Percentiles rank a stretch among this genome's conserved stretches.
These are phyloP conservation scores for Artemisia argyi DNA, from an alignment of 129 eudicot genomes.

Conservation along the genomic window DNA sequence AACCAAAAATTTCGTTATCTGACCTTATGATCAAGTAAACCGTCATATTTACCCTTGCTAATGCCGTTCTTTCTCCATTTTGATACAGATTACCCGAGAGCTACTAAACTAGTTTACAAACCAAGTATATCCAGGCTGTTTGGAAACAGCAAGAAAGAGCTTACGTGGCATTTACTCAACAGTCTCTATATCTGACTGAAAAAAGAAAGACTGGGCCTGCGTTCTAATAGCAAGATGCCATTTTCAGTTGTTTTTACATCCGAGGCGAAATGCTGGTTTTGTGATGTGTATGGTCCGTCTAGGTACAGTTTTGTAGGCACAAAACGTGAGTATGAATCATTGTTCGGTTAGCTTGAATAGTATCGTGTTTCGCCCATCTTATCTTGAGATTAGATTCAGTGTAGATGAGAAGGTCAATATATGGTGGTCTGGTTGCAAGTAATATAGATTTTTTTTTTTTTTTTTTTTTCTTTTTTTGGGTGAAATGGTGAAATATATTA, in stretches of 20 bases:
- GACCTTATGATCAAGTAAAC: background rate
- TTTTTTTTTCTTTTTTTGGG: too few species aligned
- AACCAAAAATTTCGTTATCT: background rate
- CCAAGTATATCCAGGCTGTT: background rate
- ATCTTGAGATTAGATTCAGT: too few species aligned
- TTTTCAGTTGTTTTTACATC: too few species aligned
- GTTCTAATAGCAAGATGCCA: background rate
- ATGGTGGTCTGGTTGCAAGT: too few species aligned
- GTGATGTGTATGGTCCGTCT: background rate
- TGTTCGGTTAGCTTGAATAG: slow-evolving; percentile 17
- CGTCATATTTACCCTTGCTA: background rate
- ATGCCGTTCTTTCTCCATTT: slow-evolving; percentile 2
- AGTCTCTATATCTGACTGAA: background rate
- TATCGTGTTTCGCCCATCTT: too few species aligned
- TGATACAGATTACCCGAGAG: slow-evolving; percentile 87
- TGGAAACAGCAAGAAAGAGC: background rate
- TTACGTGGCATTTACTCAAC: slow-evolving; percentile 1
- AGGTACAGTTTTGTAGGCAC: slow-evolving; percentile 36
- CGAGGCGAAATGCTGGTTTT: background rate
- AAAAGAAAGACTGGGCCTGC: background rate
- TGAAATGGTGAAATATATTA: too few species aligned
- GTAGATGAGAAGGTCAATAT: too few species aligned
- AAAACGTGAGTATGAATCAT: slow-evolving; percentile 14
- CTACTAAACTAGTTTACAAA: slow-evolving; percentile 35
- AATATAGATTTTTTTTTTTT: too few species aligned